Evolutionary conservation across 768 basidiomycete species (phyloP), one percentile per base, ranked within the genome.

Genomic region (Paxillus rubicundulus): DNA sequence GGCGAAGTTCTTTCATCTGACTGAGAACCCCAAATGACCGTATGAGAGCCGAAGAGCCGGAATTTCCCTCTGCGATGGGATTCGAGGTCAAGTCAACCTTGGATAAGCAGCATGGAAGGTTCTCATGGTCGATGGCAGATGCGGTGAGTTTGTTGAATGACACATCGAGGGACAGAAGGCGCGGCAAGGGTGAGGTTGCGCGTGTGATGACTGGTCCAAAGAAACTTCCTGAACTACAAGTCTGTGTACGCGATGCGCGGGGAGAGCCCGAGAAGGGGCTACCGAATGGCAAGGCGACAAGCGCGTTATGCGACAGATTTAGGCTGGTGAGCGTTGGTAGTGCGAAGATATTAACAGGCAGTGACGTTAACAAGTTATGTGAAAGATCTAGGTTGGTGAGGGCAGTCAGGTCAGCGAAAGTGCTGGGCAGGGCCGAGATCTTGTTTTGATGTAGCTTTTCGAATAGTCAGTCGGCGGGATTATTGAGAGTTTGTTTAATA

Each of bases 401-500:
- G 18, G 77, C 76, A 1, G 81, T 80, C 43, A 93, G 72, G 68
- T 92, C 86, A 1, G 79, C 78, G 55, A 92, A 82, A 1, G 81
- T 76, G 46, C 78, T 72, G 5, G 90, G 90, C 2, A 93, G 72
- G 17, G 73, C 67, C 2, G 70, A 62, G 20, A 93, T 67, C 59
- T 77, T 82, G 71, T 93, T 93, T 61, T 83, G 82, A 66, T 89
- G 89, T 37, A 92, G 70, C 90, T 92, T 51, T 45, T 50, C 18
- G 32, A 17, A 33, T 18, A 10, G 18, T 58, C 2, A 50, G 45
- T 4, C 21, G 49, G 53, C 33, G 28, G 34, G 20, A 34, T 21
- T 14, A 44, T 13, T 0, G 36, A 49, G 21, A 34, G 32, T 37
- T 43, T 43, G 42, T 1, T 21, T 24, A 49, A 14, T 14, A 42